Evolutionary conservation across 2,329 filamentous ascomycete species (phyloP), one percentile per base, ranked within the genome.

Genomic region (Ascosphaera aggregata): DNA sequence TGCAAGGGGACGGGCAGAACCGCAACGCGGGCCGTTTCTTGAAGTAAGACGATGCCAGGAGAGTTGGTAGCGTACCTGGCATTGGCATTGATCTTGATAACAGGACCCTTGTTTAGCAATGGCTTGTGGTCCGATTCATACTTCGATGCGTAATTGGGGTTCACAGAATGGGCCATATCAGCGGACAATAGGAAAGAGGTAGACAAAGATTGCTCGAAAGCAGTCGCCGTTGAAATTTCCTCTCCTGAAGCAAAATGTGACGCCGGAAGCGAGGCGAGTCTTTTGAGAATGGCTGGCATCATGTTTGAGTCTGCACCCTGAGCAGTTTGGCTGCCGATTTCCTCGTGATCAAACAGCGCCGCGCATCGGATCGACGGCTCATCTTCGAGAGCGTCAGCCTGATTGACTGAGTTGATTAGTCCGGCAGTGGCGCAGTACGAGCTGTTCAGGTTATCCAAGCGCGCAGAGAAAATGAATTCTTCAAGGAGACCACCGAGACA

Each of bases 1-100:
- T 98, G 89, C 40, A 98, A 67, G 11, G 89, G 89, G 16, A 95
- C 84, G 18, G 73, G 74, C 19, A 32, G 38, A 9, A 17, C n/a
- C 64, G 67, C 18, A 35, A 51, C 48, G 8, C 66, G 63, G 2
- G 89, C 89, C 34, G 78, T 75, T 62, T 95, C 85, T 58, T 94
- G 80, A 9, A 98, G 58, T 24, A 98, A 65, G 5, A 92, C 86
- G 47, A 95, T 92, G 27, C 89, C 89, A 1, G 89, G 89, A 0
- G 82, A 81, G 63, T 94, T 95, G 40, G 89, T 98, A 20, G 86
- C 84, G 60, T 98, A 98, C 44, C 85, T 77, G 48, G 89, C 82
- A 57, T 95, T 98, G 45, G 89, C 89, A 54, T 98, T 98, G 65
- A 98, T 70, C 63, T 98, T 98, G 65, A 98, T 84, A 36, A 95